Evolutionary conservation across 257 asterid genomes (phyloP), one percentile per base, ranked within the genome.

Genomic region (Przewalskia tangutica): DNA sequence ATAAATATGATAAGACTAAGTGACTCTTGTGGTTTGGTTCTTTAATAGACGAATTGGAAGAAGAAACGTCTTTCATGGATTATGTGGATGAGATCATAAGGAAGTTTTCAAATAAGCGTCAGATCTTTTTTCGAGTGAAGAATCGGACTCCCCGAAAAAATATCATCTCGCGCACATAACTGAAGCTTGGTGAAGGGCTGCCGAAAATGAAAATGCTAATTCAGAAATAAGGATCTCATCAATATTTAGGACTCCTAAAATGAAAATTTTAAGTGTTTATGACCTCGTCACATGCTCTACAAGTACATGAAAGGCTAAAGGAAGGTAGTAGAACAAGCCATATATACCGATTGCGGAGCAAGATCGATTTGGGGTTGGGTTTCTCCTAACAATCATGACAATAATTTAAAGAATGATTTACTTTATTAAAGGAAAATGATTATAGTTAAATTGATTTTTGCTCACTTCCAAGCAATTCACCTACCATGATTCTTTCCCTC

Each of bases 401-500:
- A 75, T 44, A 58, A 54, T 82, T 32, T 59, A 38, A 85, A 75
- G 8, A 40, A 13, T 13, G 83, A 20, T 16, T 75, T 16, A 79
- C 75, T 80, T 85, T 75, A 75, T 75, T 50, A 50, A 50, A 50
- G 80, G 62, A 27, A 75, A 17, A 23, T 16, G 13, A 50, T 23
- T 50, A 48, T 79, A 75, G 27, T 27, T 27, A 27, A 27, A 51
- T 50, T 75, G 63, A 50, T 23, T 27, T 23, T 79, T 79, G 75
- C 75, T 42, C 44, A 79, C 82, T 79, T 60, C 48, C 32, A n/a
- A 44, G 81, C 67, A 59, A 23, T 44, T 77, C 83, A 82, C 76
- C 87, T 16, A 76, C 86, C 55, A 63, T 55, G 82, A 71, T 64
- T 53, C 78, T 46, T 82, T 38, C 32, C 32, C 32, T 27, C 32